A percentile compares a stretch with the other conserved stretches of the same genome.
Evolutionary conservation across 2,329 filamentous ascomycete species (phyloP).

Genomic region (Fusarium gaditjirri): DNA sequence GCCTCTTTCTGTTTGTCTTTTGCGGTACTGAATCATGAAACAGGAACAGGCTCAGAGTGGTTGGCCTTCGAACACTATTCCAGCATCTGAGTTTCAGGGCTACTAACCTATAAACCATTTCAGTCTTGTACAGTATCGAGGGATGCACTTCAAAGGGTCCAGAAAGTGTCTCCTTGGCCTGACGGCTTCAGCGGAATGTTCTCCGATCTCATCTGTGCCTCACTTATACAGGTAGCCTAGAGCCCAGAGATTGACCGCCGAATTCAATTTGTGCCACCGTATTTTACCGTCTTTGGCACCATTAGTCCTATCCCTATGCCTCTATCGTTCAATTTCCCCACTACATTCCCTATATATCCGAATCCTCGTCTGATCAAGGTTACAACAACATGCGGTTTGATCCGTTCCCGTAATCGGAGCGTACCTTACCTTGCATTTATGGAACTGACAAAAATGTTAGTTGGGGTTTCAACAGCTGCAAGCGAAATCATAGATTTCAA

Average conservation of each 20-base stretch:
- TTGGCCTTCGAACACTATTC: not conserved
- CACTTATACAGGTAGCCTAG: not conserved
- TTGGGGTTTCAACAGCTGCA: not conserved
- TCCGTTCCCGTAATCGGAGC: constrained; percentile 33
- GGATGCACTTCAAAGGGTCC: not conserved
- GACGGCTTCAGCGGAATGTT: not conserved
- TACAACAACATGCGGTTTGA: constrained; percentile 27
- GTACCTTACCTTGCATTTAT: not conserved
- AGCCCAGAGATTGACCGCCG: constrained; percentile 10
- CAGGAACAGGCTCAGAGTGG: no score
- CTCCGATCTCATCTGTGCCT: not conserved
- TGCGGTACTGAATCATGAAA: not conserved
- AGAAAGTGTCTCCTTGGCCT: not conserved
- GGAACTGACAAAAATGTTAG: not conserved
- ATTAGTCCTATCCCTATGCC: not conserved
- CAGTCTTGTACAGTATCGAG: not conserved
- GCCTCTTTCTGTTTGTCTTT: not conserved
- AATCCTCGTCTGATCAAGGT: constrained; percentile 28
- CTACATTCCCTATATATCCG: constrained; percentile 28
- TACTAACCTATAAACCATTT: no score
- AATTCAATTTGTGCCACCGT: not conserved
- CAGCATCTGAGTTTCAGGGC: not conserved
- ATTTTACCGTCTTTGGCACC: constrained; percentile 1
- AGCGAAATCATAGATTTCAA: not conserved
- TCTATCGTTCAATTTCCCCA: constrained; percentile 13